A percentile compares a stretch with the other conserved stretches of the same genome.
Conservation (phyloP, 768 basidiomycete species). For the Calocybe cyanea region DNA sequence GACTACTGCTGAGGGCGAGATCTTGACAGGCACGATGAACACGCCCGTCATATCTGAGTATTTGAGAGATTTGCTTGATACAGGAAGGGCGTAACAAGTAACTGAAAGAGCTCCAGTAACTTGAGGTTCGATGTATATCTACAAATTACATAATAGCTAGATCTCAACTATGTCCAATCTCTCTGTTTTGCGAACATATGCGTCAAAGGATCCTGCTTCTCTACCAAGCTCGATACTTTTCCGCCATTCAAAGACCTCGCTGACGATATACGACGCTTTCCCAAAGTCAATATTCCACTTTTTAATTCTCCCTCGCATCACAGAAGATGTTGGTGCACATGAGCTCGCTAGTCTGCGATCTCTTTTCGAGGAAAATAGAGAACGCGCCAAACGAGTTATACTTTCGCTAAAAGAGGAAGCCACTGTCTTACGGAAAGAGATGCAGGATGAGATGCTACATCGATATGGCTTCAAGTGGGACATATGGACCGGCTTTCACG, state of each 20-base stretch:
- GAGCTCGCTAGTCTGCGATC: constrained; percentile 53
- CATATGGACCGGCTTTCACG: constrained; percentile 83
- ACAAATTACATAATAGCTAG: background rate
- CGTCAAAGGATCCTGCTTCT: constrained; percentile 42
- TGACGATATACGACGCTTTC: constrained; percentile 72
- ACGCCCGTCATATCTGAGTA: constrained; percentile 57
- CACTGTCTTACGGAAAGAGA: constrained; percentile 47
- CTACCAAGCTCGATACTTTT: constrained; percentile 64
- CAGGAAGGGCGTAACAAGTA: constrained; percentile 26
- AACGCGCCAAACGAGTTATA: constrained; percentile 51
- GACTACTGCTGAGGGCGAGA: constrained; percentile 1
- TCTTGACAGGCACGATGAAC: constrained; percentile 24
- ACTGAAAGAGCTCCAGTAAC: background rate
- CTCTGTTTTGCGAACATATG: constrained; percentile 61
- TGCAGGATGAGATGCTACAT: constrained; percentile 76
- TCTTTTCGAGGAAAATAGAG: constrained; percentile 52
- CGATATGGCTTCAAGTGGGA: constrained; percentile 74
- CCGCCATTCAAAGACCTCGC: constrained; percentile 44
- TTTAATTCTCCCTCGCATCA: constrained; percentile 70
- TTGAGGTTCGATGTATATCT: background rate
- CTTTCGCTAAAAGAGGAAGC: constrained; percentile 54
- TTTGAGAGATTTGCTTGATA: constrained; percentile 55
- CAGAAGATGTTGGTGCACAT: constrained; percentile 24
- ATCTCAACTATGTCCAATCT: constrained; percentile 39
- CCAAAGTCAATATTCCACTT: constrained; percentile 89